Percentiles rank a stretch among this genome's conserved stretches.
Conservation (phyloP, 2,329 filamentous ascomycete genomes). For the Cordyceps cateniannulata region DNA sequence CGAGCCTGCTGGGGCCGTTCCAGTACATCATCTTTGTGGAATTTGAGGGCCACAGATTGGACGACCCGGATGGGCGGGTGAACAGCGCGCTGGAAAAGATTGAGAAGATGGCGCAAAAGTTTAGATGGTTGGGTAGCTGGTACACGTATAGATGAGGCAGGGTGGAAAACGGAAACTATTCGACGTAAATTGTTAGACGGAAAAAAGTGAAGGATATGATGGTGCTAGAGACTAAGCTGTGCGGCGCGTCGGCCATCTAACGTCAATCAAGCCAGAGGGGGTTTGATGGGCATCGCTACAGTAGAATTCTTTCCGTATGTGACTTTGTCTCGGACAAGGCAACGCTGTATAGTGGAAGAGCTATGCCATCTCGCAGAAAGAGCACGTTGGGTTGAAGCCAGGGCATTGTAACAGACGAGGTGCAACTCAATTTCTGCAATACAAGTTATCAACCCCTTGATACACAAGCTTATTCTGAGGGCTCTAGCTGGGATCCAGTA, state of each 20-base stretch:
- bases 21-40: slow-evolving; percentile 95
- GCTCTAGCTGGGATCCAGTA: too few relatives aligned
- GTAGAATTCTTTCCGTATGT: too few relatives aligned
- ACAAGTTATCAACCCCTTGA: too few relatives aligned
- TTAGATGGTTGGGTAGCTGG: slow-evolving; percentile 68
- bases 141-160: slow-evolving; percentile 27
- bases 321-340: too few relatives aligned
- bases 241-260: not conserved
- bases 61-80: slow-evolving; percentile 51
- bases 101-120: slow-evolving; percentile 49
- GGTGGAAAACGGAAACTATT: not conserved
- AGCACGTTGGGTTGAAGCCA: too few relatives aligned
- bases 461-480: too few relatives aligned
- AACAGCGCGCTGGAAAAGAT: slow-evolving; percentile 54
- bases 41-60: slow-evolving; percentile 57
- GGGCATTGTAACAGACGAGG: too few relatives aligned
- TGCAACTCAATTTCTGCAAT: too few relatives aligned
- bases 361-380: too few relatives aligned
- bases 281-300: too few relatives aligned
- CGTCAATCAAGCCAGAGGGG: not conserved
- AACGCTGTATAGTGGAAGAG: too few relatives aligned
- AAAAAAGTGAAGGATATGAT: not conserved
- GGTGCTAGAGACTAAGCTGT: not conserved
- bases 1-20: slow-evolving; percentile 69
- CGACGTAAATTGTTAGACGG: too few relatives aligned